A percentile compares a stretch with the other conserved stretches of the same genome.
phyloP scores from a whole-genome alignment of 139 green algal genomes.

The Volvox africanus region DNA sequence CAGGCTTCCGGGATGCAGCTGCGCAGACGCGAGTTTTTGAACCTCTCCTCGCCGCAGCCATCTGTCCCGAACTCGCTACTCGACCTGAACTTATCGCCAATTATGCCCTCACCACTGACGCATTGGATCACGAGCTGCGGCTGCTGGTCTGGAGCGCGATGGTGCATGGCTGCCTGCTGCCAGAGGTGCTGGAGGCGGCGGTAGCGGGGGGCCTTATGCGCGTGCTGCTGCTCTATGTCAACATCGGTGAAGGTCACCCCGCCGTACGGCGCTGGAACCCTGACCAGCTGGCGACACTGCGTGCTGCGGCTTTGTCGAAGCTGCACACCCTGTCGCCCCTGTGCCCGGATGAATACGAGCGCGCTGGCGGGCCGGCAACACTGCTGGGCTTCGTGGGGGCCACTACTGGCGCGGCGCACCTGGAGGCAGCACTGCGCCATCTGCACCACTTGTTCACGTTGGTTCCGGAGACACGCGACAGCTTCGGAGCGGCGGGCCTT shows the following conservation, averaged over 20 bases:
- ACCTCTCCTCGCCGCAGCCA: conserved; percentile 52
- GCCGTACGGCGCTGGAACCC: conserved; percentile 52
- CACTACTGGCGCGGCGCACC: not conserved
- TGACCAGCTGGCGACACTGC: conserved; percentile 54
- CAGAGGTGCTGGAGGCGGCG: conserved; percentile 39
- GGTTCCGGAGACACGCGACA: conserved; percentile 48
- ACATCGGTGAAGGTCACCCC: not conserved
- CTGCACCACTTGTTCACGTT: conserved; percentile 52
- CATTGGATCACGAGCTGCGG: conserved; percentile 63
- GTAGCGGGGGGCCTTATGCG: conserved; percentile 31
- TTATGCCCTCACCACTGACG: conserved; percentile 51
- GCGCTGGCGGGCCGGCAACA: conserved; percentile 37
- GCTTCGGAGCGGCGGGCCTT: conserved; percentile 41
- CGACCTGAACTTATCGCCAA: conserved; percentile 31
- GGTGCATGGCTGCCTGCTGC: conserved; percentile 46
- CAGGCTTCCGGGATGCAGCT: conserved; percentile 29
- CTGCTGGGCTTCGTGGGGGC: conserved; percentile 42
- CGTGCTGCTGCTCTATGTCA: conserved; percentile 49
- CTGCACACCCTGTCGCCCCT: conserved; percentile 55
- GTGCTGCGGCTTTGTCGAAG: conserved; percentile 31
- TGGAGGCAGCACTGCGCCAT: conserved; percentile 57
- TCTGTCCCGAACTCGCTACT: conserved; percentile 52
- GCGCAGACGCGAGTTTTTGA: conserved; percentile 41
- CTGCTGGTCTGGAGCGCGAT: conserved; percentile 57
- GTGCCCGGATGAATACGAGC: conserved; percentile 51